Conservation (phyloP, 2,329 filamentous ascomycete species). For the Westerdykella ornata region DNA sequence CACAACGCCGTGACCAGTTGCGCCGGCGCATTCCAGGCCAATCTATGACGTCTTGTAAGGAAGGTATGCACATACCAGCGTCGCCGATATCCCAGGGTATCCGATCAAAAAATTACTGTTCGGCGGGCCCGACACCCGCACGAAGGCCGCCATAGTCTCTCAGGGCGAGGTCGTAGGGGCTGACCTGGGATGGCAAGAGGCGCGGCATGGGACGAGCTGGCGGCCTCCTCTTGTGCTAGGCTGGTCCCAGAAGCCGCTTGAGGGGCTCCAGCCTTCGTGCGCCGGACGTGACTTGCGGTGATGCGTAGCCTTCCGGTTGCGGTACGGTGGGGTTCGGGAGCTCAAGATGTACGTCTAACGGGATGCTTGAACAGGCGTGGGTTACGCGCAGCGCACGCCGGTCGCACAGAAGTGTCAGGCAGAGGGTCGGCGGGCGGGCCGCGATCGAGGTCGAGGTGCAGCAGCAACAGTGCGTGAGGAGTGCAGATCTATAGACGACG, state of each 20-base stretch:
- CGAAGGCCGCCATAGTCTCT: slow-evolving; percentile 59
- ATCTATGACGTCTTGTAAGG: too few relatives aligned
- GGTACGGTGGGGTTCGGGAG: slow-evolving; percentile 17
- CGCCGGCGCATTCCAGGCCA: not conserved
- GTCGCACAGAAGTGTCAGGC: slow-evolving; percentile 5
- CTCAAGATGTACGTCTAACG: slow-evolving; percentile 10
- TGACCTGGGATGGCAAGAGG: slow-evolving; percentile 27
- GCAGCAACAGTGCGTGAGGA: not conserved
- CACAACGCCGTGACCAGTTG: not conserved
- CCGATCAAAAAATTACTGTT: slow-evolving; percentile 96
- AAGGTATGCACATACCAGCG: slow-evolving; percentile 61
- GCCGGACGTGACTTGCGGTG: slow-evolving; percentile 7
- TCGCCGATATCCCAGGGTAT: slow-evolving; percentile 96
- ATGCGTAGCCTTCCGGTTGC: slow-evolving; percentile 18
- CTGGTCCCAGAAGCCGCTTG: slow-evolving; percentile 8
- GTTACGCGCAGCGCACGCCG: slow-evolving; percentile 6
- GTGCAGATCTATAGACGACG: slow-evolving; percentile 1
- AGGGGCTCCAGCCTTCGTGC: slow-evolving; percentile 9
- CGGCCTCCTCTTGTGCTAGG: slow-evolving; percentile 10
- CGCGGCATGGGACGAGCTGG: slow-evolving; percentile 31
- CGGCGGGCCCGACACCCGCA: slow-evolving; percentile 93
- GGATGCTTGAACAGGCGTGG: slow-evolving; percentile 21
- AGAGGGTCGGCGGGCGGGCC: slow-evolving; percentile 4
- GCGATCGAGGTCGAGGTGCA: slow-evolving; percentile 1
- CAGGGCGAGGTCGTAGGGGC: slow-evolving; percentile 26